Conservation (phyloP, 306 rosid genomes). For the Begonia loranthoides region DNA sequence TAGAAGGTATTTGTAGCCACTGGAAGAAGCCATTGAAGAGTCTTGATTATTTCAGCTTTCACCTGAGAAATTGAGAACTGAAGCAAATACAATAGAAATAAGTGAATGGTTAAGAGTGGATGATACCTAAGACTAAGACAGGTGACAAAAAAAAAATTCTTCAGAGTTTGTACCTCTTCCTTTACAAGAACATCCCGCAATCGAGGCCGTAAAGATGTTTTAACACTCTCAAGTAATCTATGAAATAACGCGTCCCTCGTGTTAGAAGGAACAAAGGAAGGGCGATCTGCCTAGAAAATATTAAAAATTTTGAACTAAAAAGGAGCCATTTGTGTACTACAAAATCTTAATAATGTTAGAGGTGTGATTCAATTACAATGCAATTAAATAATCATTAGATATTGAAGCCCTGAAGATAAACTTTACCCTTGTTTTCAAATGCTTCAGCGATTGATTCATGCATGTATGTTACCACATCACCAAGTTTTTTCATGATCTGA, state of each 20-base stretch:
- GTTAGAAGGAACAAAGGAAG: constrained; percentile 65
- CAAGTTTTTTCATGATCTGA: constrained; percentile 92
- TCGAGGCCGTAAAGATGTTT: constrained; percentile 52
- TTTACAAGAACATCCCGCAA: constrained; percentile 33
- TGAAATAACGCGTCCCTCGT: constrained; percentile 65
- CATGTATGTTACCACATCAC: constrained; percentile 39
- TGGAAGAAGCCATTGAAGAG: constrained; percentile 72
- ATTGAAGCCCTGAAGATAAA: not conserved
- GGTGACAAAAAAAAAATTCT: too few species aligned
- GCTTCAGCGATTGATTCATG: constrained; percentile 52
- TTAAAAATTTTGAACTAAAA: not conserved
- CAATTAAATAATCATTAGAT: constrained; percentile 10
- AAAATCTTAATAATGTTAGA: too few species aligned
- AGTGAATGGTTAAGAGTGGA: too few species aligned
- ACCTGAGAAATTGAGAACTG: constrained; percentile 44
- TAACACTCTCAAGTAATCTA: constrained; percentile 51
- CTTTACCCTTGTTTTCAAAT: constrained; percentile 44
- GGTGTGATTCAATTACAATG: constrained; percentile 59
- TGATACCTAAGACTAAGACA: too few species aligned
- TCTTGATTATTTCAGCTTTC: constrained; percentile 65
- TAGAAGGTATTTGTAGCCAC: constrained; percentile 62
- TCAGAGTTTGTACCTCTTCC: constrained; percentile 36
- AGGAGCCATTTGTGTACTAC: not conserved
- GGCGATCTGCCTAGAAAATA: constrained; percentile 57
- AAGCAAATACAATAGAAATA: constrained; percentile 10